Evolutionary conservation across 495 filamentous ascomycete species (phyloP).

Genomic region (Penicillium simplicissimum): DNA sequence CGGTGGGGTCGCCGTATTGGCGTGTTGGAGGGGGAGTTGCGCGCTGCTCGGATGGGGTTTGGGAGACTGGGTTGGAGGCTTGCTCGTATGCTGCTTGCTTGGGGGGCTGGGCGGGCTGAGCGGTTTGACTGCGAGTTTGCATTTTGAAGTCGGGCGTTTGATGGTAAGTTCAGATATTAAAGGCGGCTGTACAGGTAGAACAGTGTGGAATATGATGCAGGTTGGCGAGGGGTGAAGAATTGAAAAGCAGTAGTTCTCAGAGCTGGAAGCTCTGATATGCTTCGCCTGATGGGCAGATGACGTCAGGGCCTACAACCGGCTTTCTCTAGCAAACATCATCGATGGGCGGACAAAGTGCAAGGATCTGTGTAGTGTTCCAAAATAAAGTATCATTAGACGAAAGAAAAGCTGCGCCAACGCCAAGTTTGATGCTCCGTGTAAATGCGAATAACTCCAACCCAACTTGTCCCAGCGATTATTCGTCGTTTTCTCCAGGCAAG

Average conservation of each 20-base stretch:
- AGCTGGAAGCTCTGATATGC: background rate
- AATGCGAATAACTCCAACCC: background rate
- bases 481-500: slow-evolving; percentile 38
- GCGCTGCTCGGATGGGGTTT: slow-evolving; percentile 49
- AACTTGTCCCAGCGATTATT: slow-evolving; percentile 12
- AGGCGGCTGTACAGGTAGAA: background rate
- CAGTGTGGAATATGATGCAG: background rate
- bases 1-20: slow-evolving; percentile 33
- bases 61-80: slow-evolving; percentile 50
- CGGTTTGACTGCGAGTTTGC: slow-evolving; percentile 17
- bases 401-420: background rate
- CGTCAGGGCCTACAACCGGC: slow-evolving; percentile 20
- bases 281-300: slow-evolving; percentile 19
- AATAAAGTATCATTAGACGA: background rate
- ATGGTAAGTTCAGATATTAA: background rate
- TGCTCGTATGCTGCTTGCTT: slow-evolving; percentile 52
- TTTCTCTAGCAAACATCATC: slow-evolving; percentile 1
- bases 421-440: background rate
- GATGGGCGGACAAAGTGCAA: background rate
- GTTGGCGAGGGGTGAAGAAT: background rate
- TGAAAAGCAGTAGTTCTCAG: background rate
- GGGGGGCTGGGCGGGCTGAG: slow-evolving; percentile 49
- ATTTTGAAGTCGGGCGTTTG: slow-evolving; percentile 4
- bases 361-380: background rate
- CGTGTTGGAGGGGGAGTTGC: slow-evolving; percentile 28